Evolutionary conservation across 2,329 filamentous ascomycete species (phyloP).

Genomic region (Aureobasidium subglaciale): DNA sequence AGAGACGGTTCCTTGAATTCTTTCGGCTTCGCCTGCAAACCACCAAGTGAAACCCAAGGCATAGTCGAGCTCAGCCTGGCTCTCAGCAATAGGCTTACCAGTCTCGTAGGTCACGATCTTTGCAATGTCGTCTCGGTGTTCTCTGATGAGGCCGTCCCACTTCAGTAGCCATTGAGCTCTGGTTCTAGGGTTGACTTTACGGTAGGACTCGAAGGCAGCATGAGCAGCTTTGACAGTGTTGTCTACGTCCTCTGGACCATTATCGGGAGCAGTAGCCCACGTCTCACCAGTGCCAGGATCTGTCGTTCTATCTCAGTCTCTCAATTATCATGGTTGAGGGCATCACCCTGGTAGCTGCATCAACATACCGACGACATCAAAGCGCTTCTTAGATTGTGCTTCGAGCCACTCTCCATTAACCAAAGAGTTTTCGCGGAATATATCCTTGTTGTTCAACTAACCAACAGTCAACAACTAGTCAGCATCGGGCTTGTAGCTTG

Average conservation of each 20-base stretch:
- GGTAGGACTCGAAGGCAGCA: slow-evolving; percentile 54
- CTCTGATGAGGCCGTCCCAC: slow-evolving; percentile 59
- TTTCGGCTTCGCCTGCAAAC: slow-evolving; percentile 51
- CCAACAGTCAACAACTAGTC: neutral
- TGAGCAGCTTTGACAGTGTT: slow-evolving; percentile 53
- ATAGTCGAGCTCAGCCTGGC: slow-evolving; percentile 44
- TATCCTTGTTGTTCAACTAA: slow-evolving; percentile 46
- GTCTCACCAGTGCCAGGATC: slow-evolving; percentile 45
- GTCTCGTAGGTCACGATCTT: slow-evolving; percentile 53
- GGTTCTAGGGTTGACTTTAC: slow-evolving; percentile 52
- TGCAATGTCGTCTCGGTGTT: slow-evolving; percentile 55
- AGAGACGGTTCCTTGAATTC: slow-evolving; percentile 56
- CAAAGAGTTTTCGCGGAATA: slow-evolving; percentile 49
- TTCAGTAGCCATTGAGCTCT: slow-evolving; percentile 57
- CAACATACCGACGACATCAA: slow-evolving; percentile 46
- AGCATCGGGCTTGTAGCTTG: neutral
- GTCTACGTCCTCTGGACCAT: slow-evolving; percentile 53
- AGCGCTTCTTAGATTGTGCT: slow-evolving; percentile 50
- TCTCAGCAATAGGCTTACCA: slow-evolving; percentile 43
- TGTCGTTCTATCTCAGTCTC: slow-evolving; percentile 22
- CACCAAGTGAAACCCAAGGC: slow-evolving; percentile 45
- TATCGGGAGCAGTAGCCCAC: slow-evolving; percentile 43
- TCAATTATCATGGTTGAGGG: neutral
- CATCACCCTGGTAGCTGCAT: neutral
- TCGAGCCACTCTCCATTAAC: slow-evolving; percentile 50